A percentile compares a stretch with the other conserved stretches of the same genome.
These are phyloP conservation scores for Osmanthus fragrans DNA, from an alignment of 257 asterid species.

Conservation along the genomic window DNA sequence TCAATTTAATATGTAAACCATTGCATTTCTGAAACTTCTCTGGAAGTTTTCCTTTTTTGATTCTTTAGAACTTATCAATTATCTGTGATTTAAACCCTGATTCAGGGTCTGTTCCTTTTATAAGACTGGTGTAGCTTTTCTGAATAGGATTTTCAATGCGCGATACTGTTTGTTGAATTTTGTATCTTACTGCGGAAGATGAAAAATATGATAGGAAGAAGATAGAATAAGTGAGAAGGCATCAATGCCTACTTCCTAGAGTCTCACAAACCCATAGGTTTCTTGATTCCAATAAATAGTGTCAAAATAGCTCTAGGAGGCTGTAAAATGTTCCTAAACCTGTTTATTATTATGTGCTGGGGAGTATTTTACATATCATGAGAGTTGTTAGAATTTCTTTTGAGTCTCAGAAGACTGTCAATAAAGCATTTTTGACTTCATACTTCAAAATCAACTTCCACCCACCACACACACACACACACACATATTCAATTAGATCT, in stretches of 20 bases:
- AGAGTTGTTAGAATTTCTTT: slow-evolving; percentile 1
- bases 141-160: neutral
- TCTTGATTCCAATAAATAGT: slow-evolving; percentile 4
- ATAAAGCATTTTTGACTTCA: slow-evolving; percentile 5
- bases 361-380: slow-evolving; percentile 10
- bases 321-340: neutral
- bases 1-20: neutral
- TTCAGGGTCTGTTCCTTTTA: neutral
- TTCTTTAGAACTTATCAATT: slow-evolving; percentile 10
- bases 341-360: neutral
- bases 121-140: neutral
- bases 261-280: neutral
- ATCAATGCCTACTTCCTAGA: neutral
- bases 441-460: neutral
- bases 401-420: neutral
- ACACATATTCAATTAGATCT: neutral
- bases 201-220: neutral
- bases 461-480: neutral
- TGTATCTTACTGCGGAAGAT: neutral
- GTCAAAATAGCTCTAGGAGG: slow-evolving; percentile 6
- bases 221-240: neutral
- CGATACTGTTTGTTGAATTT: slow-evolving; percentile 1
- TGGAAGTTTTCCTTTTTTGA: neutral
- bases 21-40: slow-evolving; percentile 4
- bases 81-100: slow-evolving; percentile 5